Evolutionary conservation across 179 eudicot genomes (phyloP).

Genomic region (Nepenthes alata): DNA sequence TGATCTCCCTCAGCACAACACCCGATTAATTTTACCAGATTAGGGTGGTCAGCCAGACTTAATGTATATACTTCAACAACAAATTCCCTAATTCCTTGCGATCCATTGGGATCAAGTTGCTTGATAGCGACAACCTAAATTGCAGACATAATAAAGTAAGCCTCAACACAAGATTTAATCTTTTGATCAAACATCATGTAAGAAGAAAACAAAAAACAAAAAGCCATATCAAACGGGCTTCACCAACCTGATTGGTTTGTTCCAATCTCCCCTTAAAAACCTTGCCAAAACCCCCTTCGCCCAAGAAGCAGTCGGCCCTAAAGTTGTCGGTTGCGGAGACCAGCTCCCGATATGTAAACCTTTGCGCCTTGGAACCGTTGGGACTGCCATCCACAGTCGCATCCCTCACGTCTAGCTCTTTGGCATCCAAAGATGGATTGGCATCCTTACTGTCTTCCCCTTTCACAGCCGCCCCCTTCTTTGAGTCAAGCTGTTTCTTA

Average conservation of each 20-base stretch:
- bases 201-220: background rate
- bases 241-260: constrained; percentile 35
- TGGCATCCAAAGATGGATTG: constrained; percentile 8
- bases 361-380: constrained; percentile 24
- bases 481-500: constrained; percentile 3
- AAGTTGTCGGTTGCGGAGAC: constrained; percentile 42
- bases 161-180: background rate
- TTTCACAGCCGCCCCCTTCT: constrained; percentile 4
- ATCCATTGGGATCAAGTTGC: constrained; percentile 44
- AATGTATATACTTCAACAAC: constrained; percentile 48
- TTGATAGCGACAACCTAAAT: constrained; percentile 42
- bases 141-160: constrained; percentile 1
- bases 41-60: constrained; percentile 40
- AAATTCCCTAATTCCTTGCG: constrained; percentile 43
- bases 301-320: constrained; percentile 36
- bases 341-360: constrained; percentile 32
- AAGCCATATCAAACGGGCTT: constrained; percentile 1
- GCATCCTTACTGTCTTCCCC: constrained; percentile 11
- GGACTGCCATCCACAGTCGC: constrained; percentile 16
- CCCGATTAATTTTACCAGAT: constrained; percentile 44
- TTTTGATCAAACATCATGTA: background rate
- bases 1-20: constrained; percentile 43
- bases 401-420: constrained; percentile 12
- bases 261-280: constrained; percentile 41
- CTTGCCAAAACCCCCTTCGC: constrained; percentile 63